Base-by-base conservation (phyloP, 768 basidiomycete species). In the Rhizopogon rudus region DNA sequence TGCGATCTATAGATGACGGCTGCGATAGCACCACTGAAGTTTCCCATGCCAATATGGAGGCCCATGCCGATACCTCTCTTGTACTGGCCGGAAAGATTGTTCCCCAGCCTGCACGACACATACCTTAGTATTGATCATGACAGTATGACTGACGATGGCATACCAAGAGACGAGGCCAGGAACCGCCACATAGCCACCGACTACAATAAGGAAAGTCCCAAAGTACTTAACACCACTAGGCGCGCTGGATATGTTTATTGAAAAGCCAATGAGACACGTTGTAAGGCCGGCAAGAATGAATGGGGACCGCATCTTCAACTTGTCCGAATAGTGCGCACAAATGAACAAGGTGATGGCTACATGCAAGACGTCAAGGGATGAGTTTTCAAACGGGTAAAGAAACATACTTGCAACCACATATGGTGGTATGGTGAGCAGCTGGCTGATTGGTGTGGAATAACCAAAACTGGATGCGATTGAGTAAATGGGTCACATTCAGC, bases 401-500 rank as follows among this genome's bases (percentile, higher is more conserved):
- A 6, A 67, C 82, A 37, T 59, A 87, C 86, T 81, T 12, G 83
- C 84, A 44, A 80, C 67, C 20, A 84, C 65, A 60, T 87, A 88
- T 7, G 85, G 84, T 2, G 87, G 87, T 0, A 88, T 79, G 2
- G 85, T 86, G 40, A 89, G 75, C 3, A 86, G 69, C 57, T 86
- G 82, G 49, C 77, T 81, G 56, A 81, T 73, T 0, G 82, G 72
- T 4, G 79, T 64, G 2, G 76, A 63, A 63, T 80, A 79, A 0
- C 84, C 86, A 53, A 88, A 87, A 20, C 83, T 84, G 43, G 14
- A 50, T 12, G 25, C 10, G 10, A n/a, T 42, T 9, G 17, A 45
- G 14, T 39, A 50, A 28, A 20, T 25, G 29, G 13, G 3, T 17
- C 9, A 20, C 10, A 45, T 42, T 14, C 29, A 35, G 6, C 12